Percentiles rank a stretch among this genome's conserved stretches.
phyloP scores from a whole-genome alignment of 2,329 filamentous ascomycete genomes.

The Aspergillus fijiensis region DNA sequence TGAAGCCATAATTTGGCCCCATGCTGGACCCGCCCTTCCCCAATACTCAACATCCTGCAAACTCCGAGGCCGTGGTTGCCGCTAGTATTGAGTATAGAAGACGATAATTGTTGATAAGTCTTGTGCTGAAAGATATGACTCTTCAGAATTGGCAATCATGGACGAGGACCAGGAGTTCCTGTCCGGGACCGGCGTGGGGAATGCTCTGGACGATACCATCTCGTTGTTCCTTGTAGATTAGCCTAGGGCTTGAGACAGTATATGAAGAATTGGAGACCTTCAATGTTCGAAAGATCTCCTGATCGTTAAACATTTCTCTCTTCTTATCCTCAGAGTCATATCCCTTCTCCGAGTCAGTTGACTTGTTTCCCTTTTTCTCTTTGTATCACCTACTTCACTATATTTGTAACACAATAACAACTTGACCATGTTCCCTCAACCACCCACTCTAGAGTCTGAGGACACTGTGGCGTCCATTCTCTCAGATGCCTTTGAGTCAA shows the following conservation, averaged over 20 bases:
- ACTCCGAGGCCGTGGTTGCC: background rate
- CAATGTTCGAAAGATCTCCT: background rate
- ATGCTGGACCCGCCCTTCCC: background rate
- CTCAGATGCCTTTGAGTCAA: background rate
- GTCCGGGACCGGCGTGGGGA: background rate
- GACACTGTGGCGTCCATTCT: background rate
- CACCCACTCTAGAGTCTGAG: background rate
- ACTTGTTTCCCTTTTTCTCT: too few species aligned
- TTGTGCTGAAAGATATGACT: background rate
- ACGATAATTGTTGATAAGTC: background rate
- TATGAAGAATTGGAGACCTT: background rate
- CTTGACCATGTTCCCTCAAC: background rate
- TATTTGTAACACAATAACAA: background rate
- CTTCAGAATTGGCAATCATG: background rate
- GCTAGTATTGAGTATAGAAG: background rate
- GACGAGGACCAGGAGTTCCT: background rate
- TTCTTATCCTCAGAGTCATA: too few species aligned
- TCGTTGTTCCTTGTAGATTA: background rate
- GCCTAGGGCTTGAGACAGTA: background rate
- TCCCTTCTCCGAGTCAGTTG: too few species aligned
- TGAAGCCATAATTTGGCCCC: background rate
- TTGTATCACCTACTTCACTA: background rate
- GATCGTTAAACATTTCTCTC: too few species aligned
- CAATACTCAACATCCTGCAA: background rate
- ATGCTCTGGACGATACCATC: background rate